Evolutionary conservation across 345 rosid genomes (phyloP).

Genomic region (Bruguiera sexangula): DNA sequence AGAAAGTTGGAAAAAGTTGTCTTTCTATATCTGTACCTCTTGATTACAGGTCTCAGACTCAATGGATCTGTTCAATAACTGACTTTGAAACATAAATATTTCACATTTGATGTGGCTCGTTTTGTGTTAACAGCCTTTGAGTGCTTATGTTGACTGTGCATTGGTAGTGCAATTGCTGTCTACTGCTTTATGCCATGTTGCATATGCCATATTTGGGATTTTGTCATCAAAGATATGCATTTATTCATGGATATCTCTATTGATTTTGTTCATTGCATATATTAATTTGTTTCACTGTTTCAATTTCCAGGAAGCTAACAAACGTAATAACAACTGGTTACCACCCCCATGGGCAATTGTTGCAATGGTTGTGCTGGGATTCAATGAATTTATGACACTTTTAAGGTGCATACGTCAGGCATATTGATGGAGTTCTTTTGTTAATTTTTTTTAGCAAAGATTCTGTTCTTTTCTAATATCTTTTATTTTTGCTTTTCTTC

Average conservation of each 20-base stretch:
- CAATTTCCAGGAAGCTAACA: constrained; percentile 85
- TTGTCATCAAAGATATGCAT: too few relatives aligned
- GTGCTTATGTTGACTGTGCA: too few relatives aligned
- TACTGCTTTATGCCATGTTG: too few relatives aligned
- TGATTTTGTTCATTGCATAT: too few relatives aligned
- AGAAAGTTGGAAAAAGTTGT: not conserved
- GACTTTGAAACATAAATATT: too few relatives aligned
- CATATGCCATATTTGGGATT: too few relatives aligned
- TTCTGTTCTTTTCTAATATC: constrained; percentile 11
- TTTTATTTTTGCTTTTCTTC: constrained; percentile 10
- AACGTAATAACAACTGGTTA: constrained; percentile 89
- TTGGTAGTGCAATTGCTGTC: too few relatives aligned
- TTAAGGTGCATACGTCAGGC: constrained; percentile 52
- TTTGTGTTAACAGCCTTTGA: too few relatives aligned
- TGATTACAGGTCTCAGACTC: not conserved
- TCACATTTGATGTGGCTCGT: too few relatives aligned
- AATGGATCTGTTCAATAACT: too few relatives aligned
- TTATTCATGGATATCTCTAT: too few relatives aligned
- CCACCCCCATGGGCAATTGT: constrained; percentile 99
- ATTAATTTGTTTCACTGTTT: not conserved
- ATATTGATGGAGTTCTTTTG: constrained; percentile 5
- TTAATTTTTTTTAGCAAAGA: constrained; percentile 1
- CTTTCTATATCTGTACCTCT: not conserved
- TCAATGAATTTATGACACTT: constrained; percentile 97
- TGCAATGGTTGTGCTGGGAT: constrained; percentile 79